These are phyloP conservation scores for Colletotrichum caudatum DNA, from an alignment of 2,329 filamentous ascomycete genomes.

Conservation along the genomic window DNA sequence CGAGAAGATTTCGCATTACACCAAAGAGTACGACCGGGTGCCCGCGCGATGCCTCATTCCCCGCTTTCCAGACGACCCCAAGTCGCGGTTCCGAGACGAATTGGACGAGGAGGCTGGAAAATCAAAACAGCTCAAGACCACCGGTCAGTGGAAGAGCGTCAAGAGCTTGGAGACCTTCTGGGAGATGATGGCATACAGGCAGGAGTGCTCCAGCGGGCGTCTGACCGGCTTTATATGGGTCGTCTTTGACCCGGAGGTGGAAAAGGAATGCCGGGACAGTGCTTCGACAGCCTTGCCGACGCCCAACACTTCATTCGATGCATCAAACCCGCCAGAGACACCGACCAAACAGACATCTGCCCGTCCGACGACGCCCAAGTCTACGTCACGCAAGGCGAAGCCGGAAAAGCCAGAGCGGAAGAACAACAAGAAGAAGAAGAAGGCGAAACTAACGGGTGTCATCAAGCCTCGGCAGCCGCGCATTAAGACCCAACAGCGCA, in stretches of 20 bases:
- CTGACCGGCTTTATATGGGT: constrained; percentile 97
- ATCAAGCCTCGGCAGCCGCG: constrained; percentile 74
- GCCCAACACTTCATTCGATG: constrained; percentile 48
- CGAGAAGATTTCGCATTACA: constrained; percentile 71
- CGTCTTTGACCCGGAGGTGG: constrained; percentile 73
- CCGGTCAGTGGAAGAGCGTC: constrained; percentile 85
- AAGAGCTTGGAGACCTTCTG: constrained; percentile 91
- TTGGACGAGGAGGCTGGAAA: constrained; percentile 84
- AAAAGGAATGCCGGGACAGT: constrained; percentile 24
- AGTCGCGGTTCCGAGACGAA: constrained; percentile 88
- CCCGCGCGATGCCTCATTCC: constrained; percentile 89
- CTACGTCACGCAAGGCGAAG: constrained; percentile 54
- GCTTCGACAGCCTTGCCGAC: constrained; percentile 43
- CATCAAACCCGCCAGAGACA: constrained; percentile 46
- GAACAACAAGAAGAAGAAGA: constrained; percentile 55
- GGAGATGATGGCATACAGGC: constrained; percentile 97
- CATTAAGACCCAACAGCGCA: constrained; percentile 70
- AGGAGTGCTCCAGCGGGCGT: constrained; percentile 93
- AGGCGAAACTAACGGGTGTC: constrained; percentile 65
- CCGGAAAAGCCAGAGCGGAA: constrained; percentile 44
- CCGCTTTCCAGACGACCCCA: constrained; percentile 94
- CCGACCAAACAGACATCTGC: constrained; percentile 48
- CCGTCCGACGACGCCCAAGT: constrained; percentile 47
- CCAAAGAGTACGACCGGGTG: constrained; percentile 68
- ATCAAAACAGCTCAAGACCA: constrained; percentile 63